These are phyloP conservation scores for Papiliotrema flavescens DNA, from an alignment of 1,284 basidiomycete species.

Conservation along the genomic window DNA sequence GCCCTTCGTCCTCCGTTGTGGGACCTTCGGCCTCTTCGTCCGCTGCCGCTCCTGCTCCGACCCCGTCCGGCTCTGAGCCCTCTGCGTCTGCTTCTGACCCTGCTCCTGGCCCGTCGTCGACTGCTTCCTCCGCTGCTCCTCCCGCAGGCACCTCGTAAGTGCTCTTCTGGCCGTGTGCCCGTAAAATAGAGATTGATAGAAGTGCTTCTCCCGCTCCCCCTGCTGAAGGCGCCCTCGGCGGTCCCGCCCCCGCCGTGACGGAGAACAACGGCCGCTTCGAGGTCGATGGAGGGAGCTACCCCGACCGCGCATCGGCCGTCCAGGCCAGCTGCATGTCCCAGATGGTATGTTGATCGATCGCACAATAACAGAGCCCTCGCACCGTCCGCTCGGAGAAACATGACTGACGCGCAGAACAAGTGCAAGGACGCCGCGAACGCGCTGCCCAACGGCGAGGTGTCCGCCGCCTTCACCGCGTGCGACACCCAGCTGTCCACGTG, in stretches of 20 bases:
- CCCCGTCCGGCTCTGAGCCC: neutral
- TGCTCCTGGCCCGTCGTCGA: neutral
- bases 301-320: neutral
- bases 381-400: too few relatives aligned
- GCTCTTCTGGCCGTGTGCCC: neutral
- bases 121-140: neutral
- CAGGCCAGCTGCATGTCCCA: neutral
- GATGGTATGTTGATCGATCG: neutral
- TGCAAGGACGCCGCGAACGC: slow-evolving; percentile 12
- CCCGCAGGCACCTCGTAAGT: neutral
- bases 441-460: slow-evolving; percentile 11
- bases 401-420: slow-evolving; percentile 5
- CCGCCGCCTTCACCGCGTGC: slow-evolving; percentile 7
- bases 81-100: neutral
- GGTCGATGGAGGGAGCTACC: slow-evolving; percentile 2
- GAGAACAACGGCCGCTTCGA: neutral
- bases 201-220: neutral
- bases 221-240: too few relatives aligned
- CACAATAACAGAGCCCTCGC: neutral
- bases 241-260: neutral
- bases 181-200: neutral
- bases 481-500: slow-evolving; percentile 8
- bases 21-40: neutral
- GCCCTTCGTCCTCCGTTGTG: neutral
- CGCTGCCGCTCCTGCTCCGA: neutral